Percentiles rank a stretch among this genome's conserved stretches.
phyloP scores from a whole-genome alignment of 2,329 filamentous ascomycete genomes.

The Clonostachys sp. region DNA sequence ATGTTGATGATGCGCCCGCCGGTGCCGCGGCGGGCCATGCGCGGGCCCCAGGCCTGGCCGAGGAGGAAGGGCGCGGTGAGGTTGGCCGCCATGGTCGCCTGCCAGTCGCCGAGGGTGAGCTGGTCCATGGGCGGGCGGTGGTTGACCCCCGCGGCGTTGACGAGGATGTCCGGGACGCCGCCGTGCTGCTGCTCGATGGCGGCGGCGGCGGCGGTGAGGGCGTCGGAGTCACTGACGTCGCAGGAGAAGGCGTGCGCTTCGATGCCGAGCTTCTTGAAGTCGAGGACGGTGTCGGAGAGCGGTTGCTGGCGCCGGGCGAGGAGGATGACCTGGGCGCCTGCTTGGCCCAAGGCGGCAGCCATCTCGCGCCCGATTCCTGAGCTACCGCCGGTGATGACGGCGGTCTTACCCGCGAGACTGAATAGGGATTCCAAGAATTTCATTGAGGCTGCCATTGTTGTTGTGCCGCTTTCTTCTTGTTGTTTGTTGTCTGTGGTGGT shows the following conservation, averaged over 20 bases:
- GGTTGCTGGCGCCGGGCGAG: constrained; percentile 17
- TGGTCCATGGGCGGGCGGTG: constrained; percentile 19
- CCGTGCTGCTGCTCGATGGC: constrained; percentile 6
- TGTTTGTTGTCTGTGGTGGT: neutral
- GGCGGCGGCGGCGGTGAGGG: constrained; percentile 7
- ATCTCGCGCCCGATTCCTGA: constrained; percentile 25
- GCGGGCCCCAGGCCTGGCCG: constrained; percentile 21
- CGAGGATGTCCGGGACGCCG: constrained; percentile 20
- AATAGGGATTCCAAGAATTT: constrained; percentile 10
- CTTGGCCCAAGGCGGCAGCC: constrained; percentile 17
- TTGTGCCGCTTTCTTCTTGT: no score
- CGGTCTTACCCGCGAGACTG: constrained; percentile 17
- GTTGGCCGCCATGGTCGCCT: constrained; percentile 21
- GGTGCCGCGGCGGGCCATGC: constrained; percentile 20
- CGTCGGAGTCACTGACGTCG: constrained; percentile 10
- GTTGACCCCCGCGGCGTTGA: constrained; percentile 23
- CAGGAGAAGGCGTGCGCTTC: constrained; percentile 8
- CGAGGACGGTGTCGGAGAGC: constrained; percentile 12
- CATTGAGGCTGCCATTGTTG: no score
- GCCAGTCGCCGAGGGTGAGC: constrained; percentile 18
- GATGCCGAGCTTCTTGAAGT: constrained; percentile 14
- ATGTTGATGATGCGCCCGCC: constrained; percentile 24
- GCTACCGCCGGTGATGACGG: constrained; percentile 24
- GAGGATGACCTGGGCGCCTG: constrained; percentile 20
- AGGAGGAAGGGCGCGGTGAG: constrained; percentile 23